These are phyloP conservation scores for Alliaria petiolata DNA, from an alignment of 345 rosid species.

Conservation along the genomic window DNA sequence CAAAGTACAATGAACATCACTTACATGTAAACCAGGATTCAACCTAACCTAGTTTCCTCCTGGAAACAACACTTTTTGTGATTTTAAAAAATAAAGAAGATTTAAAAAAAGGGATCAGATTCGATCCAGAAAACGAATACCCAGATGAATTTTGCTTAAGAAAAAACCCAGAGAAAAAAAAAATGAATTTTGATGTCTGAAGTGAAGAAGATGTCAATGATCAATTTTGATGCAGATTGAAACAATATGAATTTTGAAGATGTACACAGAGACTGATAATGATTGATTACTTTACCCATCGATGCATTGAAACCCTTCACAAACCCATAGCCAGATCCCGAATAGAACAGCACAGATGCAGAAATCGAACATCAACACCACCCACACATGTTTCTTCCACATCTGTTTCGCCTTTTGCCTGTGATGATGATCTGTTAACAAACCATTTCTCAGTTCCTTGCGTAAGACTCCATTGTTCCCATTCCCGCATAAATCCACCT, in stretches of 20 bases:
- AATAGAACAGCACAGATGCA: slow-evolving; percentile 64
- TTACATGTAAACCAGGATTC: slow-evolving; percentile 41
- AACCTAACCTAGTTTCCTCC: slow-evolving; percentile 19
- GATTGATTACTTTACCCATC: slow-evolving; percentile 38
- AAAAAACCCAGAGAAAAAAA: not conserved
- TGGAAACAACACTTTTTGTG: slow-evolving; percentile 33
- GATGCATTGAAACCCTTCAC: slow-evolving; percentile 86
- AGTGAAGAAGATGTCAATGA: not conserved
- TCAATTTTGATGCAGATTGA: not conserved
- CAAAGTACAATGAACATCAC: slow-evolving; percentile 27
- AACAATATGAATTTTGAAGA: slow-evolving; percentile 17
- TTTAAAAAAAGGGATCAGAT: not conserved
- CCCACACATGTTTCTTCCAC: slow-evolving; percentile 96
- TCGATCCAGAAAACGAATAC: slow-evolving; percentile 21
- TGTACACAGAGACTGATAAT: not conserved
- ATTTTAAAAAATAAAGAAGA: not conserved
- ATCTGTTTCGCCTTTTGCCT: slow-evolving; percentile 76
- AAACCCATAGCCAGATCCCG: slow-evolving; percentile 90
- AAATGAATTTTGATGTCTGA: not conserved
- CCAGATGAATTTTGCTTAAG: not conserved
- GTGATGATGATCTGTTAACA: slow-evolving; percentile 30
- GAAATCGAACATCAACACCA: slow-evolving; percentile 74
- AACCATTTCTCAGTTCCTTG: slow-evolving; percentile 51
- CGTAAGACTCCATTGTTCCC: slow-evolving; percentile 37
- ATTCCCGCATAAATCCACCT: slow-evolving; percentile 41